Evolutionary conservation across 441 rosid genomes (phyloP).

Genomic region (Gossypium schwendimanii): DNA sequence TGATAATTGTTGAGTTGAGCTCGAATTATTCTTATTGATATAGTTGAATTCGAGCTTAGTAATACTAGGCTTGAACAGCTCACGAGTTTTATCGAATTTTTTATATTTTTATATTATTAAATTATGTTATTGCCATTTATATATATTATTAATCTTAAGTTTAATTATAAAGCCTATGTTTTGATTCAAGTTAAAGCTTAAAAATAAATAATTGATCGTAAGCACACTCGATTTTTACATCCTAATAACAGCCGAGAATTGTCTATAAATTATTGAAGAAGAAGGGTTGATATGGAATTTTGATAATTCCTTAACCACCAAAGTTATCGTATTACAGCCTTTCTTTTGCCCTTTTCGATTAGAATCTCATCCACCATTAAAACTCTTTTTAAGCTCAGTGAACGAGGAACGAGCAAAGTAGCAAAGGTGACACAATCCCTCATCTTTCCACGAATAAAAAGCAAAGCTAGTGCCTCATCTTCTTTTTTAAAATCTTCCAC

Average conservation of each 20-base stretch:
- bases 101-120: too few species aligned
- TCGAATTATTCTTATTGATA: too few species aligned
- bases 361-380: slow-evolving; percentile 8
- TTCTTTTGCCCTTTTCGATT: not conserved
- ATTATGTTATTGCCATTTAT: too few species aligned
- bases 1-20: too few species aligned
- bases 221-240: too few species aligned
- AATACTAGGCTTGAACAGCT: too few species aligned
- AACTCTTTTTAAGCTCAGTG: not conserved
- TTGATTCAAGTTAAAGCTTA: too few species aligned
- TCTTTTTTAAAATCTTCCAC: not conserved
- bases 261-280: slow-evolving; percentile 9
- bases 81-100: too few species aligned
- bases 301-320: not conserved
- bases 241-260: too few species aligned
- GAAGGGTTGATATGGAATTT: slow-evolving; percentile 11
- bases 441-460: not conserved
- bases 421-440: slow-evolving; percentile 6
- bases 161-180: too few species aligned
- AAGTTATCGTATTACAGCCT: not conserved
- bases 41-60: too few species aligned
- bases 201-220: not conserved
- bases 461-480: not conserved
- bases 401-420: not conserved
- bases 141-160: too few species aligned